Evolutionary conservation across 352 stramenopile genomes (phyloP), one percentile per base, ranked within the genome.

Genomic region (Phytopythium mirpurense): DNA sequence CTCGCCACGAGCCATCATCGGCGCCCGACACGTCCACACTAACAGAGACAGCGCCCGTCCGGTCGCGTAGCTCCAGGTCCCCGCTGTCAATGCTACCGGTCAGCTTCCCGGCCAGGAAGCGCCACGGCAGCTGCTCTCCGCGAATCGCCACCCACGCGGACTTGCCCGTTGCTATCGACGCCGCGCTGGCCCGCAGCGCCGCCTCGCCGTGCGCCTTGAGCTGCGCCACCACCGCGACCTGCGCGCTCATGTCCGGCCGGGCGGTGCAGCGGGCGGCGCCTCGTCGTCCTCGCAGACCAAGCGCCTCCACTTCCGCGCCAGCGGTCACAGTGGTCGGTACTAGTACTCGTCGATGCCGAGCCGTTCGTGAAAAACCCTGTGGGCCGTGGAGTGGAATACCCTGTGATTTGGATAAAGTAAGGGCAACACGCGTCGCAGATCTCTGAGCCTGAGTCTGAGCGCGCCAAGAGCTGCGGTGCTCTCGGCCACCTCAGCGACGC

Each of bases 41-140:
- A 5, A 52, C n/a, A 15, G 27, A 9, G 6, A 52, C 23, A 4
- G 31, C 31, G 2, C 46, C 46, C 10, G 27, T 42, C 3, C 9
- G n/a, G 21, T 32, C 46, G 4, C 34, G 29, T 18, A 52, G 46
- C 31, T 52, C 29, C 46, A 52, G 10, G 34, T 52, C 46, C 5
- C 46, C 46, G 10, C n/a, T 52, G 12, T 37, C 46, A n/a, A 52
- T 10, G 46, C 29, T 52, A 0, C 46, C 46, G 14, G 5, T 6
- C 3, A 52, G 31, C 18, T n/a, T 32, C 31, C 46, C 46, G 10
- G 19, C 9, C 31, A 52, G n/a, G 23, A 52, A 52, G 19, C 31
- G 26, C 29, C 46, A 40, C 29, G 29, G n/a, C 46, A 52, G 46
- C 46, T 26, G 31, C n/a, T 40, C 46, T 0, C 46, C 46, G 23